Evolutionary conservation across 2,329 filamentous ascomycete species (phyloP).

Genomic region (Hyphodiscus sp.): DNA sequence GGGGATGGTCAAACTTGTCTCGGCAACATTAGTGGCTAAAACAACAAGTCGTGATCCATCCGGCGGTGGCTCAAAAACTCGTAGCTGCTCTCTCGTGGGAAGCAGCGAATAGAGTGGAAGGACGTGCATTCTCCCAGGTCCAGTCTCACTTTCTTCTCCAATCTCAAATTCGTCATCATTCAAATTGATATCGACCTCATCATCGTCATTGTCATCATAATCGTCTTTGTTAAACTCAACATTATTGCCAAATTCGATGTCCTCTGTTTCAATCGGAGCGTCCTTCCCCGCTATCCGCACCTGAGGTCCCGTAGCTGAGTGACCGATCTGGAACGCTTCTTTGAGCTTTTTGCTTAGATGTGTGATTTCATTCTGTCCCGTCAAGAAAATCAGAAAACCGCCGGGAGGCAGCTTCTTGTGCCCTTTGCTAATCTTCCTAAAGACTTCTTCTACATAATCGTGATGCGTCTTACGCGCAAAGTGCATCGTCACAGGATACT

Average conservation of each 20-base stretch:
- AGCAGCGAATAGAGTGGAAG: constrained; percentile 92
- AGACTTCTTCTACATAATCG: constrained; percentile 88
- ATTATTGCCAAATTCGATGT: constrained; percentile 72
- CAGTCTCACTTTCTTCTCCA: constrained; percentile 58
- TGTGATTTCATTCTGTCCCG: constrained; percentile 85
- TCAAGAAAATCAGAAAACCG: constrained; percentile 89
- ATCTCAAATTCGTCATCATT: constrained; percentile 47
- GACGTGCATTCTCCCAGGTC: constrained; percentile 71
- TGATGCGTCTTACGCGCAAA: constrained; percentile 76
- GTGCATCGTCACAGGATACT: constrained; percentile 84
- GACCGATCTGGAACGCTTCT: constrained; percentile 46
- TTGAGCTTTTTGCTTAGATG: constrained; percentile 76
- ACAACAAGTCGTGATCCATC: constrained; percentile 81
- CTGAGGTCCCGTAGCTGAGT: constrained; percentile 50
- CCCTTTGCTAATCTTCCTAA: constrained; percentile 77
- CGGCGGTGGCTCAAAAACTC: constrained; percentile 80
- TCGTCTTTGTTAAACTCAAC: constrained; percentile 49
- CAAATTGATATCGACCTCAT: constrained; percentile 48
- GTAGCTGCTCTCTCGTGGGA: constrained; percentile 82
- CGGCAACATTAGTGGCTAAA: constrained; percentile 91
- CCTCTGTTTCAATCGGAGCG: constrained; percentile 74
- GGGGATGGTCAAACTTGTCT: constrained; percentile 94
- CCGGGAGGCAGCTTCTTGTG: constrained; percentile 87
- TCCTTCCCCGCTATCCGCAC: constrained; percentile 73
- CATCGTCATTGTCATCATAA: constrained; percentile 50